These are phyloP conservation scores for Aurifilum marmelostoma DNA, from an alignment of 2,329 filamentous ascomycete genomes.

Conservation along the genomic window DNA sequence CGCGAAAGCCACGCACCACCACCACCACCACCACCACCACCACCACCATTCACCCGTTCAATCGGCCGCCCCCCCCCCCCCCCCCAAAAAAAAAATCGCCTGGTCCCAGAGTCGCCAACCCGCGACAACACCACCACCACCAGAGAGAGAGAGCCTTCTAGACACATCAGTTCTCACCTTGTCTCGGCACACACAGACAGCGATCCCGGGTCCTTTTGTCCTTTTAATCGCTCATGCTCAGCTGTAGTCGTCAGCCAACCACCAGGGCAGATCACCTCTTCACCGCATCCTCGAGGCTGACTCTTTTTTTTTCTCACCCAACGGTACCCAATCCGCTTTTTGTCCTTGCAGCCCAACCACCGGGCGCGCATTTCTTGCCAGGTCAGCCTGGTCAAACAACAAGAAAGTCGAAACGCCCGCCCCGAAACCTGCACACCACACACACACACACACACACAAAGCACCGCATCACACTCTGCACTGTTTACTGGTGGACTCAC, in stretches of 20 bases:
- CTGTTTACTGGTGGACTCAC: not conserved
- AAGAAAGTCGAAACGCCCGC: slow-evolving; percentile 10
- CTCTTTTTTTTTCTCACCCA: slow-evolving; percentile 2
- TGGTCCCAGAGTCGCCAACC: not conserved
- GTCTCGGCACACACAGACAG: not conserved
- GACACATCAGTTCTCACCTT: not conserved
- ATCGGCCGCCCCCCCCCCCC: not conserved
- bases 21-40: not conserved
- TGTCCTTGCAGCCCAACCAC: slow-evolving; percentile 23
- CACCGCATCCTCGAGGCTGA: slow-evolving; percentile 21
- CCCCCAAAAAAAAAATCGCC: not conserved
- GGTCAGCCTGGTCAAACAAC: slow-evolving; percentile 21
- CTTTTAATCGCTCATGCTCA: slow-evolving; percentile 6
- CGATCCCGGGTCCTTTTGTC: not conserved
- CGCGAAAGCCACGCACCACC: not conserved
- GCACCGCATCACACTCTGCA: slow-evolving; percentile 10
- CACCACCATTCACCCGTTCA: not conserved
- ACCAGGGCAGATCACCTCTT: not conserved
- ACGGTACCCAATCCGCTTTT: slow-evolving; percentile 23
- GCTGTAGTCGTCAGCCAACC: not conserved
- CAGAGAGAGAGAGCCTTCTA: not conserved
- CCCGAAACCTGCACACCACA: slow-evolving; percentile 3
- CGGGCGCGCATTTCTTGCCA: slow-evolving; percentile 7
- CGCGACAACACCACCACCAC: not conserved
- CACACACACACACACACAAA: no score